Base-by-base conservation (phyloP, 2,329 filamentous ascomycete species). In the Nemania sp. region DNA sequence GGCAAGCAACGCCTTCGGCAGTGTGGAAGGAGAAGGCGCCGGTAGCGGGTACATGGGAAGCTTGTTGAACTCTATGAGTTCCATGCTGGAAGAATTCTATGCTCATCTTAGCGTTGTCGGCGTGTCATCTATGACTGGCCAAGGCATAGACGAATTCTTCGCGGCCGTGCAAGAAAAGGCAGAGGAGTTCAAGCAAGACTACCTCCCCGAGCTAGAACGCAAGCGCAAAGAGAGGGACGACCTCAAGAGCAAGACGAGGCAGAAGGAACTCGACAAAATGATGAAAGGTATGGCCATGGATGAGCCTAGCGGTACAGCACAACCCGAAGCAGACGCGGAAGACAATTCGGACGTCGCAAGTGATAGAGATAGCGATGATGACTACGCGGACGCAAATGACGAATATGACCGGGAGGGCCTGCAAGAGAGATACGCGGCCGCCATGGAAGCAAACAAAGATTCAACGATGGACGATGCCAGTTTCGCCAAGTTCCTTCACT, bases 1-100 rank as follows among this genome's bases (percentile, higher is more conserved):
- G 70, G 85, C 88, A 51, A 79, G 81, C 6, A 91, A 91, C 40
- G 85, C 83, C 0, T 89, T 91, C 66, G 90, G 89, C 11, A 86
- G 88, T 12, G 79, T 81, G 23, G 91, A 91, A 62, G 86, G 80
- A 36, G 82, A 81, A 6, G 82, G 83, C 9, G 83, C 86, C 5
- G 91, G 91, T 9, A 94, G 88, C 63, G 94, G 94, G 12, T 99
- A 99, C 75, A 97, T 99, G 94, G 88, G 90, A 49, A 95, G 89
- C 61, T 75, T 97, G 50, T 80, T 99, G 47, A 97, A 97, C 78
- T 96, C 91, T 67, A 99, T 99, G 94, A 96, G 91, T 68, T 77
- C 97, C 57, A 91, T 99, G 81, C 78, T 99, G 28, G 94, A 99
- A 67, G 94, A 99, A 70, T 99, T 99, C 68, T 99, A 99, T 73